Percentiles rank a stretch among this genome's conserved stretches.
Conservation (phyloP, 768 basidiomycete genomes). For the Lentinula aciculospora region DNA sequence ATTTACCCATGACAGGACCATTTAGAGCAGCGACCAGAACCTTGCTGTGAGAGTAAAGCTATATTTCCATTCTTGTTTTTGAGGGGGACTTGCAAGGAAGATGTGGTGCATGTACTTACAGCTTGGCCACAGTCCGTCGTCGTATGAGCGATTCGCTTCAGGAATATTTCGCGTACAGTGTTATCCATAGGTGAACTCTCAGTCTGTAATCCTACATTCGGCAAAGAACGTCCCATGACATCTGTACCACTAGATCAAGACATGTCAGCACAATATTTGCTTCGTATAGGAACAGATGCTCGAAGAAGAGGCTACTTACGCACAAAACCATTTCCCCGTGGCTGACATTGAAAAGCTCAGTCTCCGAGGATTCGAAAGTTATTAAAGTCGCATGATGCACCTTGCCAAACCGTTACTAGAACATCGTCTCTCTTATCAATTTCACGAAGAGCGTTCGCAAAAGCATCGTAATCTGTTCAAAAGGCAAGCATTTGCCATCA, state of each 20-base stretch:
- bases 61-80: not conserved
- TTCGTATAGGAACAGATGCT: not conserved
- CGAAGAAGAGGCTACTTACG: conserved; percentile 38
- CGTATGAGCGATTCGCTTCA: conserved; percentile 37
- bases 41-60: conserved; percentile 70
- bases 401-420: conserved; percentile 64
- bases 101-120: conserved; percentile 28
- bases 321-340: conserved; percentile 68
- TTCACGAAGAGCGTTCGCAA: conserved; percentile 51
- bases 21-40: conserved; percentile 67
- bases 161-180: conserved; percentile 41
- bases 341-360: conserved; percentile 26
- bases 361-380: not conserved
- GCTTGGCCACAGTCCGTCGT: conserved; percentile 61
- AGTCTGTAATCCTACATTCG: conserved; percentile 7
- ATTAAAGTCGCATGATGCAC: conserved; percentile 20
- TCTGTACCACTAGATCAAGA: conserved; percentile 46
- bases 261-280: not conserved
- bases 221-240: conserved; percentile 30
- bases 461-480: conserved; percentile 51
- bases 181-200: conserved; percentile 4
- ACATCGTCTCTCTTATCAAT: conserved; percentile 59
- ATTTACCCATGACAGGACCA: conserved; percentile 67
- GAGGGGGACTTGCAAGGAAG: not conserved
- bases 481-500: not conserved